Conservation (phyloP, 169 alveolate genomes). For the Eimeria tenella region DNA sequence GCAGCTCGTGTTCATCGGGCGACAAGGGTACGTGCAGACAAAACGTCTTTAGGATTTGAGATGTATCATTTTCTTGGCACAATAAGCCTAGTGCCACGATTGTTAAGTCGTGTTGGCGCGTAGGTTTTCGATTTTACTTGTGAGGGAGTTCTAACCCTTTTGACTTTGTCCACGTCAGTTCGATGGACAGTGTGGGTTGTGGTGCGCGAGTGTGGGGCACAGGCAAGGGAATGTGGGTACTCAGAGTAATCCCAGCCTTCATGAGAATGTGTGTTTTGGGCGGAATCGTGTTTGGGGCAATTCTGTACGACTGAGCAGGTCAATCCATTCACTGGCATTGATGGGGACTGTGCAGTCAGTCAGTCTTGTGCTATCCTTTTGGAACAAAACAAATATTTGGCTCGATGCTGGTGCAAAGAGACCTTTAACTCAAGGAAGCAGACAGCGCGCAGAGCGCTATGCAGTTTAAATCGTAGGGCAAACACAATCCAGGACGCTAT, state of each 20-base stretch:
- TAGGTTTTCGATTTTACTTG: constrained; percentile 37
- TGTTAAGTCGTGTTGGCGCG: constrained; percentile 8
- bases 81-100: constrained; percentile 8
- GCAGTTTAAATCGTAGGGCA: background rate
- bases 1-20: constrained; percentile 11
- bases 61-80: background rate
- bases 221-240: constrained; percentile 12
- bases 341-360: constrained; percentile 59
- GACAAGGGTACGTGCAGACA: background rate
- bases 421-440: background rate
- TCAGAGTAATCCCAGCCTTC: constrained; percentile 9
- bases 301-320: constrained; percentile 50
- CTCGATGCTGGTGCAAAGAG: background rate
- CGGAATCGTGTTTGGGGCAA: constrained; percentile 15
- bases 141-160: constrained; percentile 12
- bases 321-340: background rate
- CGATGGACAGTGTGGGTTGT: constrained; percentile 7
- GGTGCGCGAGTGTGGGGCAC: background rate
- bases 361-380: constrained; percentile 31
- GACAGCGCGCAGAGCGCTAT: background rate
- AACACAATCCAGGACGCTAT: background rate
- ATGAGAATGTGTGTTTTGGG: constrained; percentile 18
- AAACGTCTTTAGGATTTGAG: constrained; percentile 21
- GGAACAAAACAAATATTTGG: constrained; percentile 46
- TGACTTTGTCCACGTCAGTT: background rate